A percentile compares a stretch with the other conserved stretches of the same genome.
These are phyloP conservation scores for Colletotrichum paranaense DNA, from an alignment of 2,329 filamentous ascomycete genomes.

Conservation along the genomic window DNA sequence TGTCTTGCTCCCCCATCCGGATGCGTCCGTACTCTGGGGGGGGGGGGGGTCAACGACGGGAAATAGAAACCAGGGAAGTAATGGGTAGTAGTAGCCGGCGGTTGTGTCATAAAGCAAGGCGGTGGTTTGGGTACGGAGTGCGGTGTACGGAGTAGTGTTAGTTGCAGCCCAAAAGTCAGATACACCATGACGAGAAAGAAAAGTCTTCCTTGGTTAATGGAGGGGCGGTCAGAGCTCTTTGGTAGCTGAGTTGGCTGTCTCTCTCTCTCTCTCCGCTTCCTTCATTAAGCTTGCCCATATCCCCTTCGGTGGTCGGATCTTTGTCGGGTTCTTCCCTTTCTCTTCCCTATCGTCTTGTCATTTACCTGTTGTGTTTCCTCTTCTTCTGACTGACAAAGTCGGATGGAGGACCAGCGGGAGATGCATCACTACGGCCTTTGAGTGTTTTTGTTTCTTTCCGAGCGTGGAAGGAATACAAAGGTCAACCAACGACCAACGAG, in stretches of 20 bases:
- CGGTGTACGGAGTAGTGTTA: not conserved
- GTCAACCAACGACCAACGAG: not conserved
- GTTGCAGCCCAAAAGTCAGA: conserved; percentile 16
- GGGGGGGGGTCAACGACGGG: not conserved
- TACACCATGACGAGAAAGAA: conserved; percentile 8
- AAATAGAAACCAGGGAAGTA: conserved; percentile 2
- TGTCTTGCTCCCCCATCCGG: conserved; percentile 3
- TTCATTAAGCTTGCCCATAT: conserved; percentile 15
- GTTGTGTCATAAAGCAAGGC: conserved; percentile 2
- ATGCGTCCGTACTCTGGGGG: conserved; percentile 5
- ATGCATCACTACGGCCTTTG: conserved; percentile 5
- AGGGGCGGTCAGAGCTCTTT: conserved; percentile 31
- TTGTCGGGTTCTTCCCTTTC: not conserved
- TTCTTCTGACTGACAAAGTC: not conserved
- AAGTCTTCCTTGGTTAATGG: conserved; percentile 23
- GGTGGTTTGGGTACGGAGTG: not conserved
- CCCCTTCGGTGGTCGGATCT: not conserved
- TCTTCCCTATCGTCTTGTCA: not conserved
- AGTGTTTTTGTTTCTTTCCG: not conserved
- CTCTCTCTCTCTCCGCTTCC: not conserved
- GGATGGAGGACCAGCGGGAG: conserved; percentile 10
- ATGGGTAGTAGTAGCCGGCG: not conserved
- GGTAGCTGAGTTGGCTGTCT: no score
- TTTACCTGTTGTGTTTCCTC: not conserved
- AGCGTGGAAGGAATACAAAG: not conserved